Percentiles rank a stretch among this genome's conserved stretches.
Evolutionary conservation across 306 rosid species (phyloP).

Genomic region (Inga oerstediana): DNA sequence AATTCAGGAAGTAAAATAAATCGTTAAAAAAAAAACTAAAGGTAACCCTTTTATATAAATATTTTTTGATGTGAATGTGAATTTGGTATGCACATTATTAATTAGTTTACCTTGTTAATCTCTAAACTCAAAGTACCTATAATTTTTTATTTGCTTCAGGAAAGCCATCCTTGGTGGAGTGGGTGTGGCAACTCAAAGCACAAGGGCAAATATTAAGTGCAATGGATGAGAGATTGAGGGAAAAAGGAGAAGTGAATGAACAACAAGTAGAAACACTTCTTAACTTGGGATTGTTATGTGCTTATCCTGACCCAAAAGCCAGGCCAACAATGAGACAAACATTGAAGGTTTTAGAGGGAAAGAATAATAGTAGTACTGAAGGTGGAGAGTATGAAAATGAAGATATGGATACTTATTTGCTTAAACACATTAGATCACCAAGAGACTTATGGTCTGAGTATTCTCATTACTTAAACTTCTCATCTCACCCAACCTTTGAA

Average conservation of each 20-base stretch:
- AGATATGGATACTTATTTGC: constrained; percentile 56
- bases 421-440: constrained; percentile 45
- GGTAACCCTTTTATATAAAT: no score
- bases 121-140: not conserved
- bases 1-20: no score
- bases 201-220: constrained; percentile 53
- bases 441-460: constrained; percentile 47
- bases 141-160: not conserved
- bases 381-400: constrained; percentile 47
- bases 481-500: constrained; percentile 71
- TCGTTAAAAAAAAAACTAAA: no score
- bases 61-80: not conserved
- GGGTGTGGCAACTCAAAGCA: constrained; percentile 55
- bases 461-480: constrained; percentile 38
- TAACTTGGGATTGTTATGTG: constrained; percentile 82
- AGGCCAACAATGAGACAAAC: constrained; percentile 86
- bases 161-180: constrained; percentile 61
- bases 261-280: constrained; percentile 62
- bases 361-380: constrained; percentile 15
- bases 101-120: not conserved
- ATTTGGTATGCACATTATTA: not conserved
- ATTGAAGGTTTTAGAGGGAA: constrained; percentile 69
- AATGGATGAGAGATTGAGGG: constrained; percentile 60
- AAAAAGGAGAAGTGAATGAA: constrained; percentile 42
- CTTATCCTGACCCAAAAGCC: constrained; percentile 61